Percentiles rank a stretch among this genome's conserved stretches.
These are phyloP conservation scores for Ogataea sp. DNA, from an alignment of 805 yeast genomes.

Conservation along the genomic window DNA sequence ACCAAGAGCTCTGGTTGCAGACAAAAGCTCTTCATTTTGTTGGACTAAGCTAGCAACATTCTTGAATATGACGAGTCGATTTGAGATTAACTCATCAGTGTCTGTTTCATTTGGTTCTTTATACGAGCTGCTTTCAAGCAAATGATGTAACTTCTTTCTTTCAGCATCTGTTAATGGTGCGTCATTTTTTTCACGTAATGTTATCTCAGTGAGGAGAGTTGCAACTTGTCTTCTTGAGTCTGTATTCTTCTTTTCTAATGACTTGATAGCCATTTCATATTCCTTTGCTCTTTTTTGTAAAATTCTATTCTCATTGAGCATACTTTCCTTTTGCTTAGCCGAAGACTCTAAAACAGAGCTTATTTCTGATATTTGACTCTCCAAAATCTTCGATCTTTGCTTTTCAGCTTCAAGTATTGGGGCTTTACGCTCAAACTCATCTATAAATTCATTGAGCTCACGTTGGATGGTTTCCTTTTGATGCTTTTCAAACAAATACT, in stretches of 20 bases:
- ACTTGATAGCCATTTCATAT: conserved; percentile 35
- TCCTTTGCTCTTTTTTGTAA: conserved; percentile 29
- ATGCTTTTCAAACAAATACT: conserved; percentile 58
- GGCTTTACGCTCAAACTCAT: conserved; percentile 69
- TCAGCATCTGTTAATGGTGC: conserved; percentile 61
- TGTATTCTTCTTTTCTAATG: conserved; percentile 47
- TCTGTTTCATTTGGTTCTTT: conserved; percentile 37
- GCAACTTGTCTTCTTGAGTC: conserved; percentile 86
- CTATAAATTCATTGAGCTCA: conserved; percentile 63
- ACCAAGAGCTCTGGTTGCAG: conserved; percentile 65
- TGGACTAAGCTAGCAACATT: conserved; percentile 60
- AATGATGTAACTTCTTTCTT: conserved; percentile 48
- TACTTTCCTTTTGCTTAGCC: conserved; percentile 31
- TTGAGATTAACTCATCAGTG: conserved; percentile 63
- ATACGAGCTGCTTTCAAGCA: conserved; percentile 28
- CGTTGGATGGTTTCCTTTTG: conserved; percentile 63
- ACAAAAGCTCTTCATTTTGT: conserved; percentile 66
- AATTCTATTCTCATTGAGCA: conserved; percentile 12
- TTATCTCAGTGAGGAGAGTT: conserved; percentile 56
- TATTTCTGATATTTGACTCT: conserved; percentile 48
- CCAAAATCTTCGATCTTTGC: conserved; percentile 47
- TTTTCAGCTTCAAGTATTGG: conserved; percentile 67
- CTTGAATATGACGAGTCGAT: conserved; percentile 64
- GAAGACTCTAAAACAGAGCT: conserved; percentile 46
- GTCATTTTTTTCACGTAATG: conserved; percentile 46